These are phyloP conservation scores for Strombidium stylifer DNA, from an alignment of 73 alveolate species.

Conservation along the genomic window DNA sequence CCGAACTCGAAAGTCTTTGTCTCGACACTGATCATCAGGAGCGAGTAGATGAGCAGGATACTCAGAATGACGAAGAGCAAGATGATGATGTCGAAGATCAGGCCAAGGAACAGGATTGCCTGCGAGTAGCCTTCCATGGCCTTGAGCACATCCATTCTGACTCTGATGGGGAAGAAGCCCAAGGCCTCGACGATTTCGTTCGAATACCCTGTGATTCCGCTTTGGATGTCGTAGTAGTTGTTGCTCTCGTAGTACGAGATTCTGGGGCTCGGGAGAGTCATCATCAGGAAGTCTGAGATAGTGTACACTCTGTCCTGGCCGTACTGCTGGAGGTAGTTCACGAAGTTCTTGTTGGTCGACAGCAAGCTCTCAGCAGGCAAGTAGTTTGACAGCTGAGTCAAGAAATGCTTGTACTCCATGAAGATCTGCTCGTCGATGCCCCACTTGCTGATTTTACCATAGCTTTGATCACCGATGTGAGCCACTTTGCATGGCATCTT, in stretches of 20 bases:
- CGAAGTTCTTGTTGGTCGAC: too few relatives aligned
- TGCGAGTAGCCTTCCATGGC: slow-evolving; percentile 43
- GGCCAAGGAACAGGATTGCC: slow-evolving; percentile 72
- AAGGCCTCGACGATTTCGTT: slow-evolving; percentile 59
- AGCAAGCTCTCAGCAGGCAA: slow-evolving; percentile 3
- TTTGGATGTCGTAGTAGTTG: slow-evolving; percentile 65
- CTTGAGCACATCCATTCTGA: slow-evolving; percentile 60
- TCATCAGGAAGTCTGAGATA: slow-evolving; percentile 35
- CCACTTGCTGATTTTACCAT: slow-evolving; percentile 55
- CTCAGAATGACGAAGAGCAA: slow-evolving; percentile 69
- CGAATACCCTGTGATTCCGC: slow-evolving; percentile 57
- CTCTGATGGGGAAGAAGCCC: slow-evolving; percentile 68
- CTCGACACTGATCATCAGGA: slow-evolving; percentile 83
- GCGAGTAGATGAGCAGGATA: slow-evolving; percentile 73
- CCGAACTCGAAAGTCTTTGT: slow-evolving; percentile 85
- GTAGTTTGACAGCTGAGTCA: slow-evolving; percentile 26
- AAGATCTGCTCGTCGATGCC: slow-evolving; percentile 14
- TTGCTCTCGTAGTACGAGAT: slow-evolving; percentile 30
- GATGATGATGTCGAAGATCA: slow-evolving; percentile 71
- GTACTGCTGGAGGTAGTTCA: neutral
- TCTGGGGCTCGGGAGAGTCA: slow-evolving; percentile 59
- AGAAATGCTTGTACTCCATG: slow-evolving; percentile 42
- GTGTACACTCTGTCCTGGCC: too few relatives aligned
- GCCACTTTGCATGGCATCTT: slow-evolving; percentile 47
- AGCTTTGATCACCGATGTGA: slow-evolving; percentile 10